A percentile compares a stretch with the other conserved stretches of the same genome.
These are phyloP conservation scores for Phalaenopsis aphrodite DNA, from an alignment of 106 monocot species.

Conservation along the genomic window DNA sequence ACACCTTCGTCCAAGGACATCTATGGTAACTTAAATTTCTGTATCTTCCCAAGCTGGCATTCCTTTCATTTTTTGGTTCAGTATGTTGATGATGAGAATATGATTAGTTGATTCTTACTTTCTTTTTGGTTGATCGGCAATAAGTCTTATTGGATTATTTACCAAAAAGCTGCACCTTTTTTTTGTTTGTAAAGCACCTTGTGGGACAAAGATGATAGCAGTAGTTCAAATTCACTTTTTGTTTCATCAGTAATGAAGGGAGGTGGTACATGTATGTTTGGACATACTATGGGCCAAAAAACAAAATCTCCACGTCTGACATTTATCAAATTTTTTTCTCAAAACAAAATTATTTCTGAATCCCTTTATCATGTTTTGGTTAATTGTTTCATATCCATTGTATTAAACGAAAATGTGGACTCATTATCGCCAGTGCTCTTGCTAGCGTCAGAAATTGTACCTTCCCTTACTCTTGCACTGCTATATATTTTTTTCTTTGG, in stretches of 20 bases:
- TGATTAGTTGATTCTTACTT: neutral
- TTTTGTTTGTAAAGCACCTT: neutral
- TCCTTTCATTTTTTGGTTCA: neutral
- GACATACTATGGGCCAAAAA: neutral
- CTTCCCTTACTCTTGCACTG: no score
- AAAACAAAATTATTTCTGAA: no score
- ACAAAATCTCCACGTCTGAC: neutral
- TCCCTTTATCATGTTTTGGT: no score
- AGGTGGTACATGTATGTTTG: no score
- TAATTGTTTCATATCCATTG: no score
- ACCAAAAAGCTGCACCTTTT: neutral
- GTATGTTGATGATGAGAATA: constrained; percentile 5
- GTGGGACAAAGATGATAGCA: neutral
- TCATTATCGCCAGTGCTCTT: no score
- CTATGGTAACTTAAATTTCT: constrained; percentile 28
- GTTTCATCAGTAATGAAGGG: neutral
- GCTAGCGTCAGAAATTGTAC: no score
- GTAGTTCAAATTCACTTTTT: neutral
- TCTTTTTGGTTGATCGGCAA: neutral
- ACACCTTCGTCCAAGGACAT: constrained; percentile 52
- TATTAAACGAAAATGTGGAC: no score
- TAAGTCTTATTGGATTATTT: neutral
- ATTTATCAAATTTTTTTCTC: no score
- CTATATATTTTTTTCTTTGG: no score
- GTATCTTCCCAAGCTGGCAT: neutral